Evolutionary conservation across 2,329 filamentous ascomycete genomes (phyloP).

Genomic region (Aspergillus eucalypticola): DNA sequence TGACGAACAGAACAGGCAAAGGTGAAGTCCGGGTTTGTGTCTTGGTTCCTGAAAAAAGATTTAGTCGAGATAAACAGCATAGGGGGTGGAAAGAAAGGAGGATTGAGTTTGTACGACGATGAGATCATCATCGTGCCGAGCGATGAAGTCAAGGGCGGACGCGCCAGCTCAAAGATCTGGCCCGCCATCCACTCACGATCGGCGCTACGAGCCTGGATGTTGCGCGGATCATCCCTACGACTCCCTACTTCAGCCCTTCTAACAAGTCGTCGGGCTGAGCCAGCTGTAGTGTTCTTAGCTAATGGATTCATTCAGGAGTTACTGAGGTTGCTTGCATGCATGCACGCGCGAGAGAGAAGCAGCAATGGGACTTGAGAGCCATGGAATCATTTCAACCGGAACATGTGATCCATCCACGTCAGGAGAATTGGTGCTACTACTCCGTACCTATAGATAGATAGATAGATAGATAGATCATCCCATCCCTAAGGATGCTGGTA

Average conservation of each 20-base stretch:
- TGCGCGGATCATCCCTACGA: background rate
- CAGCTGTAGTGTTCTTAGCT: no score
- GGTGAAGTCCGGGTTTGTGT: background rate
- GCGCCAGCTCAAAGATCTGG: constrained; percentile 1
- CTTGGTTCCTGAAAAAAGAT: no score
- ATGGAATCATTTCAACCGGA: background rate
- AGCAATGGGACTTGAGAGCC: background rate
- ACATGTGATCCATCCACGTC: constrained; percentile 2
- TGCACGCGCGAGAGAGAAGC: background rate
- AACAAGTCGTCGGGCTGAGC: no score
- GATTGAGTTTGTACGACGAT: background rate
- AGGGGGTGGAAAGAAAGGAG: background rate
- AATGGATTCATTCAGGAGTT: no score
- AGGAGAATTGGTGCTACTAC: background rate
- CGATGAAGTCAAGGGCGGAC: background rate
- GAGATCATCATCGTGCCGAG: background rate
- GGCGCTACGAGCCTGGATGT: background rate
- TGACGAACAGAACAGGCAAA: background rate
- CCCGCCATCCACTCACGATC: background rate
- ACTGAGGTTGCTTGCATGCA: no score
- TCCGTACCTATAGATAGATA: no score
- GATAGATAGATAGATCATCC: no score
- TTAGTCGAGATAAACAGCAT: background rate
- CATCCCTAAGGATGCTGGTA: no score
- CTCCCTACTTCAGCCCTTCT: no score